Conservation (phyloP, 164 flowering plant genomes). For the Houttuynia cordata region DNA sequence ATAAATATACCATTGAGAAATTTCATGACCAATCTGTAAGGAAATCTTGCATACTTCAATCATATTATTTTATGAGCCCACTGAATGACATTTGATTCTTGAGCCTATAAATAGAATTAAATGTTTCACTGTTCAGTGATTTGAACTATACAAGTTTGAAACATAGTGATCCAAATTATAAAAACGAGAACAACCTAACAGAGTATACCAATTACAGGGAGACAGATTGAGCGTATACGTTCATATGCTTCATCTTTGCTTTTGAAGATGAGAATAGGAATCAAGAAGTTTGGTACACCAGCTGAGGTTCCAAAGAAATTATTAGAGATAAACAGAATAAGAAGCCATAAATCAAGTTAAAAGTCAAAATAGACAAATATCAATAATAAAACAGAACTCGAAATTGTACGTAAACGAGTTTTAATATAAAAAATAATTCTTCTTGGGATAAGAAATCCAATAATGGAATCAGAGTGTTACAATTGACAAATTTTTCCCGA, state of each 20-base stretch:
- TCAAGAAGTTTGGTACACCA: conserved; percentile 22
- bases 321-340: no score
- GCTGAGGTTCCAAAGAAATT: conserved; percentile 15
- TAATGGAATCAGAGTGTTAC: conserved; percentile 14
- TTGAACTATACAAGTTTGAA: not conserved
- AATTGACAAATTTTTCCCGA: conserved; percentile 17
- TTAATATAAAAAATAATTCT: no score
- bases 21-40: conserved; percentile 26
- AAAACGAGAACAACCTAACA: conserved; percentile 26
- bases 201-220: conserved; percentile 34
- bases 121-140: not conserved
- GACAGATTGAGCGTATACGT: conserved; percentile 28
- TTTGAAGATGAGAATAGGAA: conserved; percentile 22
- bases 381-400: no score
- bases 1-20: conserved; percentile 29
- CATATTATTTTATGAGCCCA: conserved; percentile 29
- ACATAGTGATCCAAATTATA: not conserved
- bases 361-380: no score
- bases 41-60: conserved; percentile 18
- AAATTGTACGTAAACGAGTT: no score
- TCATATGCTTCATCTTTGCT: conserved; percentile 19
- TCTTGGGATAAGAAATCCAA: not conserved
- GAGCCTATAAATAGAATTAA: conserved; percentile 12
- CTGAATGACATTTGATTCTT: conserved; percentile 24
- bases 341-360: no score